Evolutionary conservation across 306 rosid genomes (phyloP), one percentile per base, ranked within the genome.

Genomic region (Quillaja saponaria): DNA sequence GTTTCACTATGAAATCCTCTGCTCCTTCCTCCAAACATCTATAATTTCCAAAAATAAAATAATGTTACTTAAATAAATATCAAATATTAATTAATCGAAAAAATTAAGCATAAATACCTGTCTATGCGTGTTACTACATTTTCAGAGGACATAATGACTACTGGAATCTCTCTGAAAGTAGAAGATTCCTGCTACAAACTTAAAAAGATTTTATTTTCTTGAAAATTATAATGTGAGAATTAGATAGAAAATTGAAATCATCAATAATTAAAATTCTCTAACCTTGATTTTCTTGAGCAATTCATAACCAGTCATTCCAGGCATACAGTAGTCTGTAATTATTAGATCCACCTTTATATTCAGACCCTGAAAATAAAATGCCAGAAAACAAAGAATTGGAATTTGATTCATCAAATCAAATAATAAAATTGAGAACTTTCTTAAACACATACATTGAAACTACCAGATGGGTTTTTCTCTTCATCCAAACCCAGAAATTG

Each of bases 11-110:
- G 72, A 89, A 92, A 71, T 89, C 99, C 71, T 92, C 95, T 15
- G 99, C 99, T 1, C 99, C 99, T 83, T 92, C 95, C 71, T 92
- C 99, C 69, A 92, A 81, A 61, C 99, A 92, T 46, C 99, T 90
- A 41, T 35, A 44, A 10, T 52, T 25, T 51, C 19, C 16, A 46
- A 21, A 45, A 13, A 61, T 4, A 15, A 21, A 35, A 48, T 14
- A 28, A 13, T 14, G 7, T 46, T 17, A 3, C 25, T 55, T 48
- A 17, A 56, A 8, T 55, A 10, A 1, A 52, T 57, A 6, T 0
- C 1, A 25, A 44, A 18, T 14, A 17, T 8, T 33, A 3, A 33
- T 14, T 5, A 6, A 47, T 1, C 17, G 13, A 31, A 9, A 15
- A 8, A 10, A 34, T n/a, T 34, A 7, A 13, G 14, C 17, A 13